Conservation (phyloP, 192 early-diverging fungal genomes). For the Entomortierella beljakovae region DNA sequence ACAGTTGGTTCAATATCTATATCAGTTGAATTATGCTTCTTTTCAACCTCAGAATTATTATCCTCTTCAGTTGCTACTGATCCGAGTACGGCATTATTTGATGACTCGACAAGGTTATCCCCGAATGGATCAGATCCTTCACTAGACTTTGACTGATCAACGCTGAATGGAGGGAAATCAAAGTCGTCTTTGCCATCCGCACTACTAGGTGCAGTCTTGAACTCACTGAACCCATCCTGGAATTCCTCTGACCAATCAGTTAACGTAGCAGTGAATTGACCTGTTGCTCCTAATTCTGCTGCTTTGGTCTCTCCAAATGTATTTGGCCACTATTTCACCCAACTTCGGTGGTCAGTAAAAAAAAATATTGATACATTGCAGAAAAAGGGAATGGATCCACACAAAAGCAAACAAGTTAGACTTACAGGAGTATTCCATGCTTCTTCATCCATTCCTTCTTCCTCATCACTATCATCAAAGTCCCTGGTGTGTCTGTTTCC, state of each 20-base stretch:
- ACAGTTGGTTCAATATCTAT: too few relatives aligned
- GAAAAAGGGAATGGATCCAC: too few relatives aligned
- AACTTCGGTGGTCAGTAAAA: too few relatives aligned
- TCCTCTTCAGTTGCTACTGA: too few relatives aligned
- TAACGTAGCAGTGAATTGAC: constrained; percentile 35
- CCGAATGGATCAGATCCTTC: constrained; percentile 4
- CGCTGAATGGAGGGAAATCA: constrained; percentile 39
- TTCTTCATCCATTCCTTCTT: constrained; percentile 43
- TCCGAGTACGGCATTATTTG: too few relatives aligned
- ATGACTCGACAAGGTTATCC: too few relatives aligned
- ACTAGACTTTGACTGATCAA: constrained; percentile 7
- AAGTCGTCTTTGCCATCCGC: constrained; percentile 29
- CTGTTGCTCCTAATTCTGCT: constrained; percentile 12
- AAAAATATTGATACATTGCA: too few relatives aligned
- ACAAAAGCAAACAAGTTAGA: too few relatives aligned
- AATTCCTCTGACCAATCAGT: constrained; percentile 52
- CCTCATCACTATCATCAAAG: constrained; percentile 52
- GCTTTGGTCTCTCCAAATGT: constrained; percentile 43
- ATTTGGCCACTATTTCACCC: constrained; percentile 42
- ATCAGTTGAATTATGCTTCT: too few relatives aligned
- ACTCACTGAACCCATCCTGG: constrained; percentile 46
- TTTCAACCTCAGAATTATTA: too few relatives aligned
- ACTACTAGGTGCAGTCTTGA: constrained; percentile 19
- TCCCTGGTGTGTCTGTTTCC: constrained; percentile 29
- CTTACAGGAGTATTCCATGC: constrained; percentile 34